Evolutionary conservation across 2,329 filamentous ascomycete species (phyloP).

Genomic region (Beauveria medogensis): DNA sequence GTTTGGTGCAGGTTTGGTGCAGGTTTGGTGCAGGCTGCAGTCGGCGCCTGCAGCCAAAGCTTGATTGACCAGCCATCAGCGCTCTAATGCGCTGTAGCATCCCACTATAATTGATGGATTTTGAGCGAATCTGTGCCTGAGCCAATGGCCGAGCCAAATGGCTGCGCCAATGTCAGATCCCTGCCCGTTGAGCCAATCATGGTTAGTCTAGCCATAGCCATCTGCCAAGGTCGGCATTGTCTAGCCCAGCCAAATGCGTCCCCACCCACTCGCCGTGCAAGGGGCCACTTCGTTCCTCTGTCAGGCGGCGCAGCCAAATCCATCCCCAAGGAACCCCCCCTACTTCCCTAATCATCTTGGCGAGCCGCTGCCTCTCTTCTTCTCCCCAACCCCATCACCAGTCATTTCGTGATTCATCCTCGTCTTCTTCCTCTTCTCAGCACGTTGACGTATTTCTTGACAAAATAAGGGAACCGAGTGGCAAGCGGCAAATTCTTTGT

Average conservation of each 20-base stretch:
- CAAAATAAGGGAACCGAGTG: background rate
- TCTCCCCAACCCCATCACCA: background rate
- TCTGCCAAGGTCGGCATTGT: slow-evolving; percentile 3
- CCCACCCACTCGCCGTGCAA: background rate
- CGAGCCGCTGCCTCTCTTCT: background rate
- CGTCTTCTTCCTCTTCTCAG: background rate
- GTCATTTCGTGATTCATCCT: background rate
- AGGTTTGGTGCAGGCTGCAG: too few species aligned
- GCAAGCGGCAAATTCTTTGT: background rate
- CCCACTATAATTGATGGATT: too few species aligned
- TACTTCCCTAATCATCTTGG: background rate
- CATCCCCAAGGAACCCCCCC: background rate
- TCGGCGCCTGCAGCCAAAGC: too few species aligned
- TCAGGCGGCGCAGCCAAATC: background rate
- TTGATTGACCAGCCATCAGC: too few species aligned
- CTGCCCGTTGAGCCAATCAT: too few species aligned
- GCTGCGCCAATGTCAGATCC: too few species aligned
- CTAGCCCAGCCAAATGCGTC: background rate
- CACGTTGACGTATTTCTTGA: background rate
- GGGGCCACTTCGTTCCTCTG: slow-evolving; percentile 1
- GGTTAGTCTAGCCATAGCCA: too few species aligned
- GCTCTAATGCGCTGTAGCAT: too few species aligned
- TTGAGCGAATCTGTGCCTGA: background rate
- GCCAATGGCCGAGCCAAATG: background rate
- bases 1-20: too few species aligned